Conservation (phyloP, 176 grass and related monocot species). For the Urochloa ruziziensis region DNA sequence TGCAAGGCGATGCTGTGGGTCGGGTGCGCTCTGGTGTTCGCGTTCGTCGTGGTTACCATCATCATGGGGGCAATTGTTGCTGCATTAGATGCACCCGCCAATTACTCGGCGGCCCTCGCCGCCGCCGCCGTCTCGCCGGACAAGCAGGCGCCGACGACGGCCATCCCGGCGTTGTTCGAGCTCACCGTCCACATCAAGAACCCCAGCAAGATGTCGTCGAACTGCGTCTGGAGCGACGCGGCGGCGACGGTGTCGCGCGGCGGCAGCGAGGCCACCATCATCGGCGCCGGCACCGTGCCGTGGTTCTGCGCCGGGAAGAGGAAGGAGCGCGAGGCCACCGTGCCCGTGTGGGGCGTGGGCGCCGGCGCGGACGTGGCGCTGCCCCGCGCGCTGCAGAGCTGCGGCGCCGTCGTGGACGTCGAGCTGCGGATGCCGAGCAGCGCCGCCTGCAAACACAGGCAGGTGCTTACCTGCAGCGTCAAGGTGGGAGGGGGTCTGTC, state of each 20-base stretch:
- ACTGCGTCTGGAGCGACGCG: background rate
- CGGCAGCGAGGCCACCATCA: background rate
- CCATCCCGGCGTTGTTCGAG: background rate
- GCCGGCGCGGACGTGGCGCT: background rate
- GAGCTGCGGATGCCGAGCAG: background rate
- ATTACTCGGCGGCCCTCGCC: background rate
- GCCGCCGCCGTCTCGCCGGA: background rate
- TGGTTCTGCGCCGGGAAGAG: background rate
- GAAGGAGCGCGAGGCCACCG: background rate
- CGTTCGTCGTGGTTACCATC: accelerated
- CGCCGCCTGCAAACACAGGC: background rate
- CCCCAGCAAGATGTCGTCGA: background rate
- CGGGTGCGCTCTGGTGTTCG: background rate
- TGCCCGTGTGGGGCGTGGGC: background rate
- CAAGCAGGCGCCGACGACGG: too few species aligned
- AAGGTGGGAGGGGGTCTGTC: background rate
- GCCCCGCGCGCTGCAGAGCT: background rate
- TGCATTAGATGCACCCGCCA: background rate
- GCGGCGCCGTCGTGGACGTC: background rate
- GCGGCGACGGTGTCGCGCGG: background rate
- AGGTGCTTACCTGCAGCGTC: background rate
- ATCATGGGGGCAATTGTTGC: accelerated
- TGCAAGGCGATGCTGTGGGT: background rate
- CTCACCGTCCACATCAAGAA: background rate
- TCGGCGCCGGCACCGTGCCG: background rate